Conservation (phyloP, 2,329 filamentous ascomycete species). For the Penicillium thymicola region DNA sequence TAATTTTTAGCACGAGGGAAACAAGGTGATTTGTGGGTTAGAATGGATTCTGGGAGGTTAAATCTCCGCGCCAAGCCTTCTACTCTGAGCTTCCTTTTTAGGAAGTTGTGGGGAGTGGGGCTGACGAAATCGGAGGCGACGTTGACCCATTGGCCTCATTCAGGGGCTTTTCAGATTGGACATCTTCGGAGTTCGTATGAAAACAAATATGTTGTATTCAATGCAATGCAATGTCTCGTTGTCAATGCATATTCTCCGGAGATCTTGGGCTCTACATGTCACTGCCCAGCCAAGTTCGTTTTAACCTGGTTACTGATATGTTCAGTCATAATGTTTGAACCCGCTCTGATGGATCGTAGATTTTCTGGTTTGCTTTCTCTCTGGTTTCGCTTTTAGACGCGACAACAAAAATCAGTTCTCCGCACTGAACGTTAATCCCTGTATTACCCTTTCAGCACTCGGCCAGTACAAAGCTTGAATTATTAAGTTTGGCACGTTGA, state of each 20-base stretch:
- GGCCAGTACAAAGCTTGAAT: not conserved
- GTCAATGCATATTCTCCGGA: not conserved
- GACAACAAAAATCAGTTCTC: not conserved
- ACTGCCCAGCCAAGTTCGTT: not conserved
- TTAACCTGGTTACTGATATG: too few species aligned
- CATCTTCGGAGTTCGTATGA: not conserved
- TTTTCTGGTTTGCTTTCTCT: not conserved
- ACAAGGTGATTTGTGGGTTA: not conserved
- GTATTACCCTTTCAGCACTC: not conserved
- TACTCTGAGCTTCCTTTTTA: constrained; percentile 17
- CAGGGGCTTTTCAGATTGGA: not conserved
- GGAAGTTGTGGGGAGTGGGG: constrained; percentile 27
- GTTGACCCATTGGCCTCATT: not conserved
- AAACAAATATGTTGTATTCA: not conserved
- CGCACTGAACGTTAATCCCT: not conserved
- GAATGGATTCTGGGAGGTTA: not conserved
- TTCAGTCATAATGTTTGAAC: not conserved
- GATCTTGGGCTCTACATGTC: not conserved
- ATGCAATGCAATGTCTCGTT: not conserved
- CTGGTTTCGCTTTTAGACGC: not conserved
- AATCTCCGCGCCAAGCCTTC: constrained; percentile 2
- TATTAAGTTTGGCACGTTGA: not conserved
- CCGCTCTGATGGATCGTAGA: not conserved
- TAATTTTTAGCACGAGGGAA: not conserved
- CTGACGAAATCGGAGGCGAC: not conserved